Evolutionary conservation across 2,329 filamentous ascomycete genomes (phyloP).

Genomic region (Ophiostoma ulmi): DNA sequence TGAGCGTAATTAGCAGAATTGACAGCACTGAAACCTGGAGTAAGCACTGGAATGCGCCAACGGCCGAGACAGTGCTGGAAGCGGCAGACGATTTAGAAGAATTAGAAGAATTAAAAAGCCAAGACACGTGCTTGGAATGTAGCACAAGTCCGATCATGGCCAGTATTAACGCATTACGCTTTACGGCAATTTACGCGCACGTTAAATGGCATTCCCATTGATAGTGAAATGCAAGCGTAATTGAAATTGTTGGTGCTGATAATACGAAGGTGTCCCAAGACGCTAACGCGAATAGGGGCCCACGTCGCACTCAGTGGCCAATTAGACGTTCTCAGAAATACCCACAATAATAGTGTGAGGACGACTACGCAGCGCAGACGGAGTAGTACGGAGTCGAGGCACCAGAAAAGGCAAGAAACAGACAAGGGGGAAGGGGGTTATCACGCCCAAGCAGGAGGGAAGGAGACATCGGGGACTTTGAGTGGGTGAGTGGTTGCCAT

Average conservation of each 20-base stretch:
- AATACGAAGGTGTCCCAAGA: background rate
- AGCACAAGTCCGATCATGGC: background rate
- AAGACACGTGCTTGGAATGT: background rate
- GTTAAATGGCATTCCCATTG: background rate
- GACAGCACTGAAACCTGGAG: background rate
- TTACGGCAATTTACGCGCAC: background rate
- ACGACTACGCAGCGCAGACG: slow-evolving; percentile 7
- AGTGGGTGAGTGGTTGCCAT: background rate
- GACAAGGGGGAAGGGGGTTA: background rate
- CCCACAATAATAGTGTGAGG: background rate
- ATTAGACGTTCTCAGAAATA: background rate
- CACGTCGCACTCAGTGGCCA: background rate
- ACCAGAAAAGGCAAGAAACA: background rate
- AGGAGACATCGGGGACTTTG: background rate
- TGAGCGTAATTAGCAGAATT: background rate
- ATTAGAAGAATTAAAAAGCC: background rate
- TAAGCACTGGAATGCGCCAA: slow-evolving; percentile 1
- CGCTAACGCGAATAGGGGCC: background rate
- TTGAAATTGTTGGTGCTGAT: background rate
- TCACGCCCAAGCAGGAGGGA: background rate
- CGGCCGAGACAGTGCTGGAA: slow-evolving; percentile 3
- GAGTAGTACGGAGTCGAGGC: background rate
- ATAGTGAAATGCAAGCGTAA: background rate
- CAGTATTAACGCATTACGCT: background rate
- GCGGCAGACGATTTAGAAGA: background rate